These are phyloP conservation scores for Nicotiana knightiana DNA, from an alignment of 257 asterid genomes.

Conservation along the genomic window DNA sequence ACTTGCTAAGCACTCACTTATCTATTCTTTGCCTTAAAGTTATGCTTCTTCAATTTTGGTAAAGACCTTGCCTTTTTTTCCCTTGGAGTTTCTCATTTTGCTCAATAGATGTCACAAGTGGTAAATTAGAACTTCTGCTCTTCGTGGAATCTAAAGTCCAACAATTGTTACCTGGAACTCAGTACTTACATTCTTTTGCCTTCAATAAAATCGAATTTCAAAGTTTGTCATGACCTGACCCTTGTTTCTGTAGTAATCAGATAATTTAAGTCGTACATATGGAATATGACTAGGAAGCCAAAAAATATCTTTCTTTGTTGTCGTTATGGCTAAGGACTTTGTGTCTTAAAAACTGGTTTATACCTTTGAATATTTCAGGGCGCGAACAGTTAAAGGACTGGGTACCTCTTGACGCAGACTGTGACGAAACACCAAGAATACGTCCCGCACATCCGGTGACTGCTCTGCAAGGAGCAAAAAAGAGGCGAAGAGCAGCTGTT, in stretches of 20 bases:
- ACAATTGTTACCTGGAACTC: neutral
- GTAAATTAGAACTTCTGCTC: neutral
- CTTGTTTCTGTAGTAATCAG: neutral
- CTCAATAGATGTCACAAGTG: neutral
- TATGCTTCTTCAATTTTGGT: neutral
- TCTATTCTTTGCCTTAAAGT: neutral
- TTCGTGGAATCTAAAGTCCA: neutral
- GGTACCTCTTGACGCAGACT: conserved; percentile 64
- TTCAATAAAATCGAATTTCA: neutral
- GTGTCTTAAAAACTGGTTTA: neutral
- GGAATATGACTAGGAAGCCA: neutral
- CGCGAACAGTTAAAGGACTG: conserved; percentile 72
- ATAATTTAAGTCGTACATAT: neutral
- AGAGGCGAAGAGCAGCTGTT: conserved; percentile 76
- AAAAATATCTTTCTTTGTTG: neutral
- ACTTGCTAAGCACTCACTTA: neutral
- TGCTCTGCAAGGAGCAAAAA: conserved; percentile 53
- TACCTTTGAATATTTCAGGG: conserved; percentile 21
- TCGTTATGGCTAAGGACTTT: neutral
- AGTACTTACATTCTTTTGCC: neutral
- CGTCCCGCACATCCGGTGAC: conserved; percentile 68
- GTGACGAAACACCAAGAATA: conserved; percentile 45
- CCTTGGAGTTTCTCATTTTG: neutral
- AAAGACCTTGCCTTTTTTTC: neutral
- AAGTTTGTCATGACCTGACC: neutral